Evolutionary conservation across 768 basidiomycete species (phyloP), one percentile per base, ranked within the genome.

Genomic region (Kwoniella sp.): DNA sequence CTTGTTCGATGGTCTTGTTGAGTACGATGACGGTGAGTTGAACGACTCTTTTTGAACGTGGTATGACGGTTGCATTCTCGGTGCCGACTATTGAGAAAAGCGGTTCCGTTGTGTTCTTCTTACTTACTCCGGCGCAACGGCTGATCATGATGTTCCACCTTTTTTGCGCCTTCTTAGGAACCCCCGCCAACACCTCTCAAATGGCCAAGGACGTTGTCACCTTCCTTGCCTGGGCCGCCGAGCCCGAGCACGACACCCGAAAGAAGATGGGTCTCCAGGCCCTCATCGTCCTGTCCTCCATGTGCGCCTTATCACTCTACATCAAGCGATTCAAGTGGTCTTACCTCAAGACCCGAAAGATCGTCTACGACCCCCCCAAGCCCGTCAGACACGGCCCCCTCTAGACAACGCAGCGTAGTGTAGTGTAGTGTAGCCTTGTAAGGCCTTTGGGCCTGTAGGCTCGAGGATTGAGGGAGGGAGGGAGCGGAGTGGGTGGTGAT

Each of bases 201-300:
- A 94, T 99, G 95, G 95, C 96, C 73, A 99, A 98, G 86, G 96
- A 99, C 78, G 93, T 99, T 59, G 87, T 87, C 52, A 92, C 90
- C 1, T 97, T 98, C 89, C 83, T 98, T 55, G 88, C 87, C 83
- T 98, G 94, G 94, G 92, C 95, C 20, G 87, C 96, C 63, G 96
- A 99, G 81, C 96, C 96, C 30, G 96, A 99, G 81, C 91, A 94
- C 75, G 96, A 99, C 78, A 90, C 94, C 80, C 86, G 96, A 81
- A 98, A 99, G 86, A 93, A 92, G 86, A 89, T 89, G 79, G 95
- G 96, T 71, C 84, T 98, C 81, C 70, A 81, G 75, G 94, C 93
- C 23, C 87, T 94, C 73, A 93, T 97, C 79, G 85, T 98, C 79
- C 90, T 98, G 83, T 91, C 93, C 48, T 82, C 88, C 13, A 84